Conservation (phyloP, 192 early-diverging fungal species). For the Geranomyces michiganensis region DNA sequence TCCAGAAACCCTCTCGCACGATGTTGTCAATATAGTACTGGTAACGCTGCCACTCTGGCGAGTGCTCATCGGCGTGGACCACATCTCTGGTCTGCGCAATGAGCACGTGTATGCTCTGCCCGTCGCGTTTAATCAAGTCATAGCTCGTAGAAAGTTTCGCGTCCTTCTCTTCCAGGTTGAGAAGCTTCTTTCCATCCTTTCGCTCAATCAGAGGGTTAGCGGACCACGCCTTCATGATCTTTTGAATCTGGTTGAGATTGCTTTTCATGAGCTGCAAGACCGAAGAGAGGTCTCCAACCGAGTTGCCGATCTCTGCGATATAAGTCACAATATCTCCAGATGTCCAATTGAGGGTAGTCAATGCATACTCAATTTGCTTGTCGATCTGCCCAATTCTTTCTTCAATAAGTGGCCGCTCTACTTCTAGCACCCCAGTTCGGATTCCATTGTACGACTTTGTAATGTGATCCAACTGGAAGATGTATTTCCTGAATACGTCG, state of each 20-base stretch:
- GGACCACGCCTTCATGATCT: slow-evolving; percentile 65
- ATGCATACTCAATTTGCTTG: slow-evolving; percentile 53
- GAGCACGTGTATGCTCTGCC: slow-evolving; percentile 49
- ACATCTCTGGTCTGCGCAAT: slow-evolving; percentile 55
- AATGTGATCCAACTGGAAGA: slow-evolving; percentile 64
- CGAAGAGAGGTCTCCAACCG: slow-evolving; percentile 57
- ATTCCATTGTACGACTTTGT: slow-evolving; percentile 61
- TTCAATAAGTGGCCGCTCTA: slow-evolving; percentile 64
- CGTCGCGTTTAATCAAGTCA: slow-evolving; percentile 61
- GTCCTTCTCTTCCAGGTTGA: slow-evolving; percentile 69
- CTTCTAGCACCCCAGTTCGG: slow-evolving; percentile 55
- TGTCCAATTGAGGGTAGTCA: slow-evolving; percentile 64
- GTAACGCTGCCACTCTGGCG: slow-evolving; percentile 55
- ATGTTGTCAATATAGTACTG: slow-evolving; percentile 57
- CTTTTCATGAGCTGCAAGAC: slow-evolving; percentile 61
- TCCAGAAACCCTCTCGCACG: slow-evolving; percentile 59
- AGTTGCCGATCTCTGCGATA: slow-evolving; percentile 50
- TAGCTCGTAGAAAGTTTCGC: slow-evolving; percentile 54
- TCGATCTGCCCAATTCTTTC: slow-evolving; percentile 57
- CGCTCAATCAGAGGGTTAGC: slow-evolving; percentile 59
- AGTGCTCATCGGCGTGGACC: slow-evolving; percentile 48
- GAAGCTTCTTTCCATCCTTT: slow-evolving; percentile 64
- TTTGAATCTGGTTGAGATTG: slow-evolving; percentile 64
- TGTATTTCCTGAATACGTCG: slow-evolving; percentile 63
- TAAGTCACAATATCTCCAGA: slow-evolving; percentile 56